Conservation (phyloP, 441 rosid genomes). For the Croton laevigatus region DNA sequence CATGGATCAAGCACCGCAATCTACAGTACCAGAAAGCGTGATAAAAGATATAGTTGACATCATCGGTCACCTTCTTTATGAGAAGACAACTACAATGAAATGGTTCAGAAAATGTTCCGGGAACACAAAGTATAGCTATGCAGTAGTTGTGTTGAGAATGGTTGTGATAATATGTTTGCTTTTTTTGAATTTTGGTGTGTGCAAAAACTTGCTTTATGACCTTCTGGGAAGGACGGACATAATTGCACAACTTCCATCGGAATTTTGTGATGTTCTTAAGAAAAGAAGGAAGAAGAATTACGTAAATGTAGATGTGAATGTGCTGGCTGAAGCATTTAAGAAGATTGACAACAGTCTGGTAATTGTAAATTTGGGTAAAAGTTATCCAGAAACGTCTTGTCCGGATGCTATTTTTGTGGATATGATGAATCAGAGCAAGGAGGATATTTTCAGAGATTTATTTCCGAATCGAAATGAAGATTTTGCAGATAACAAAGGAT, state of each 20-base stretch:
- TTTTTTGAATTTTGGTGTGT: slow-evolving; percentile 30
- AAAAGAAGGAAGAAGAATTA: background rate
- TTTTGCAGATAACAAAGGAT: background rate
- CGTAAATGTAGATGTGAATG: background rate
- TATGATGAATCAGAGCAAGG: slow-evolving; percentile 29
- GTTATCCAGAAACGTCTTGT: background rate
- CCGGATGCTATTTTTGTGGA: slow-evolving; percentile 34
- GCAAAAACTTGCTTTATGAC: slow-evolving; percentile 8
- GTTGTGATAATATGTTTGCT: slow-evolving; percentile 35
- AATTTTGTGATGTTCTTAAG: slow-evolving; percentile 23
- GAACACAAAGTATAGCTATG: slow-evolving; percentile 17
- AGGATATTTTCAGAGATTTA: slow-evolving; percentile 24
- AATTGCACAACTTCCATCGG: slow-evolving; percentile 28
- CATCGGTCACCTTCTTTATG: slow-evolving; percentile 22
- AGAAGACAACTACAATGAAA: slow-evolving; percentile 16
- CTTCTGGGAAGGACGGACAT: slow-evolving; percentile 24
- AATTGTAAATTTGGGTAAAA: slow-evolving; percentile 8
- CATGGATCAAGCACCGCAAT: slow-evolving; percentile 2
- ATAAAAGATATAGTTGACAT: slow-evolving; percentile 4
- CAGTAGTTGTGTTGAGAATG: slow-evolving; percentile 33
- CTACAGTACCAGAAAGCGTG: background rate
- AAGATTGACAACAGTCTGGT: slow-evolving; percentile 16
- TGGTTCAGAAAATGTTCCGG: slow-evolving; percentile 31
- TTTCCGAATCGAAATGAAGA: slow-evolving; percentile 22
- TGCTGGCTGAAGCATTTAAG: slow-evolving; percentile 34